Base-by-base conservation (phyloP, 805 yeast species). In the Wickerhamomyces canadensis region DNA sequence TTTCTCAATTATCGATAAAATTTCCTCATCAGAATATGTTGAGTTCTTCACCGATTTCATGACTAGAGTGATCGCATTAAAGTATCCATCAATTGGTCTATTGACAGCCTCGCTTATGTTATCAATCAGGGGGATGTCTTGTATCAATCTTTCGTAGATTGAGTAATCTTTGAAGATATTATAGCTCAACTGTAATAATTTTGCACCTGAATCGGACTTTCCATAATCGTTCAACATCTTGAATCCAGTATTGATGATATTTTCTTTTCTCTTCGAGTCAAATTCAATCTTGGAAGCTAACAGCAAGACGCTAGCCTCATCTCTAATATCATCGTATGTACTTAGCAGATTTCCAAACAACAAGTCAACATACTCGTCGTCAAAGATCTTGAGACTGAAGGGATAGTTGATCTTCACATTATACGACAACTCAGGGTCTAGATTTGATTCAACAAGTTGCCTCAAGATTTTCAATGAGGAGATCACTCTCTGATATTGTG, bases 141-240 rank as follows among this genome's bases (percentile, higher is more conserved):
- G 36, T 0, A 72, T 32, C 7, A 78, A 44, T 2, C 41, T 35
- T 48, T 46, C 18, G 71, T 48, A 31, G 61, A 67, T 18, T 31
- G 38, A 2, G 34, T 27, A 35, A 55, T 57, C 44, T 59, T 54
- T 64, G 58, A 39, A 68, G 50, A 40, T 48, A 45, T 33, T 68
- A 67, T 15, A 80, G 42, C 51, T 78, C 70, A 49, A 34, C 30
- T 74, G 76, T 21, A 83, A 61, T 13, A 80, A 63, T 27, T 78
- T 72, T 0, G 95, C 88, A 8, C 89, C 96, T 18, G 85, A 80
- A 41, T 88, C 96, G 31, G 84, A 80, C 40, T 70, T 76, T 37
- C 88, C 76, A 37, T 64, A 64, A 25, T 53, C 53, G 4, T 27
- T 81, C 77, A 57, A 62, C 55, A 60, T 63, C 35, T 38, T 63